Evolutionary conservation across 306 rosid species (phyloP), one percentile per base, ranked within the genome.

Genomic region (Hippophae tibetana): DNA sequence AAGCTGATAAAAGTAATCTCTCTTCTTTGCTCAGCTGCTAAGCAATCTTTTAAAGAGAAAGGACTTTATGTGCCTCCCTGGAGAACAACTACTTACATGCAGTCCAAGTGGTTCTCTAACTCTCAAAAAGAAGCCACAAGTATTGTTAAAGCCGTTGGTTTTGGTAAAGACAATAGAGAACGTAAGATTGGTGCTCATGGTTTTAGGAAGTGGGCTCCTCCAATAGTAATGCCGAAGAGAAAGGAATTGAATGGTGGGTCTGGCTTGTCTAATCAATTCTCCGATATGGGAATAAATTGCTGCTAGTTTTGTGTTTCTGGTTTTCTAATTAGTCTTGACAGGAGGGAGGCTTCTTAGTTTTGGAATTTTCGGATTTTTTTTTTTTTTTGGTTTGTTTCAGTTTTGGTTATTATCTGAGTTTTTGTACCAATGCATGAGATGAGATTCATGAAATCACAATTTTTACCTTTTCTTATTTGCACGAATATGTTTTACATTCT

Each of bases 51-150:
- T 0, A 81, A 67, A 68, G 84, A 86, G 41, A 83, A 69, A 41
- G 90, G 95, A 9, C 80, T 86, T 43, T 85, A 86, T 45, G 69
- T 86, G 7, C 95, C 95, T 0, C 95, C 95, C 43, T 86, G 95
- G 90, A 86, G 95, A 51, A 83, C 87, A 11, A 48, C 69, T 3
- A 13, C 67, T 58, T 86, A 86, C 69, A 86, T 86, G 82, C 69
- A 63, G 26, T 64, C 74, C 74, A 80, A 80, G 54, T 76, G 85
- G 77, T 64, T 80, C 10, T 59, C 76, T 70, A 79, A 78, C 74
- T 76, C 12, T 76, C 68, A 52, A 57, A 60, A 45, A n/a, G 56
- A 60, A 69, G 65, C 54, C 48, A 13, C 44, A 23, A 42, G 27
- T 6, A 47, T 52, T 41, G 13, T 7, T 12, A 23, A 49, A 31